Percentiles rank a stretch among this genome's conserved stretches.
Evolutionary conservation across 2,329 filamentous ascomycete genomes (phyloP).

Genomic region (Sporothrix brasiliensis): DNA sequence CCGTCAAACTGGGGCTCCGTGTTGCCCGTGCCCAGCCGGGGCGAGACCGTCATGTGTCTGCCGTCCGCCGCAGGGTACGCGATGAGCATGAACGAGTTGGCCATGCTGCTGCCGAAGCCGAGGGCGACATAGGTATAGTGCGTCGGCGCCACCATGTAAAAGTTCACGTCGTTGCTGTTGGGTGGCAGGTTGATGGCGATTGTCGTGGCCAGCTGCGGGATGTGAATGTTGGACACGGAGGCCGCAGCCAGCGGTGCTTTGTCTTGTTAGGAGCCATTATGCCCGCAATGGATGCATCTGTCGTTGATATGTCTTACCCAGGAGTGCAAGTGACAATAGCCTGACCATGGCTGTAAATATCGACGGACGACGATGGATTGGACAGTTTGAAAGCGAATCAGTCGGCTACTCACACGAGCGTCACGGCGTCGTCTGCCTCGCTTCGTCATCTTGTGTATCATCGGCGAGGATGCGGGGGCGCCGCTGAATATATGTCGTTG

Average conservation of each 20-base stretch:
- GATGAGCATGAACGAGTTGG: conserved; percentile 38
- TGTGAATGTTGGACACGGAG: conserved; percentile 36
- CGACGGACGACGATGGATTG: neutral
- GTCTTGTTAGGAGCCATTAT: neutral
- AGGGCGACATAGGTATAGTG: conserved; percentile 39
- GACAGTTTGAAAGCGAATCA: too few relatives aligned
- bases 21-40: conserved; percentile 35
- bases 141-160: conserved; percentile 37
- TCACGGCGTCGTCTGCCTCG: neutral
- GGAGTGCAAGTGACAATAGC: neutral
- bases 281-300: neutral
- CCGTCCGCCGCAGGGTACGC: conserved; percentile 37
- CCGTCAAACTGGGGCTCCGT: conserved; percentile 37
- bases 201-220: conserved; percentile 37
- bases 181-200: conserved; percentile 38
- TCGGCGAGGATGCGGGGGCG: neutral
- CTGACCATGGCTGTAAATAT: neutral
- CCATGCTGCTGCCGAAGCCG: conserved; percentile 39
- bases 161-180: conserved; percentile 39
- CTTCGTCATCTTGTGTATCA: neutral
- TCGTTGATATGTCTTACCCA: neutral
- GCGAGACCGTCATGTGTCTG: conserved; percentile 37
- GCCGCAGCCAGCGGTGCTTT: conserved; percentile 9
- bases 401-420: neutral
- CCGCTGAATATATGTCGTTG: neutral